Evolutionary conservation across 2,329 filamentous ascomycete genomes (phyloP).

Genomic region (Neonectria ditissima): DNA sequence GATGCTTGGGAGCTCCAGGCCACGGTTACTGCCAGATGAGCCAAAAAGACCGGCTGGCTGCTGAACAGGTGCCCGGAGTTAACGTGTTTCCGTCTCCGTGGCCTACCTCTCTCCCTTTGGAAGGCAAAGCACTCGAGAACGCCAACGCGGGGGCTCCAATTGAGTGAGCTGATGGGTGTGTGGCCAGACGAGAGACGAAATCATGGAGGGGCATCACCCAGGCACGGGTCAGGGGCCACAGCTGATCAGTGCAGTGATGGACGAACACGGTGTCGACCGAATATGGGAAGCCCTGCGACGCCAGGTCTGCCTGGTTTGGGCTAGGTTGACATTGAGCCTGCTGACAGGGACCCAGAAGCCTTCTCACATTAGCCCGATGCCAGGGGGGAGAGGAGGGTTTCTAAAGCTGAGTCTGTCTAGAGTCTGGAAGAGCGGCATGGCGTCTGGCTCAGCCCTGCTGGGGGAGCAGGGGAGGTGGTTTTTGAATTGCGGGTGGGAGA

Average conservation of each 20-base stretch:
- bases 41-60: neutral
- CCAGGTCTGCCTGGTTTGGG: conserved; percentile 17
- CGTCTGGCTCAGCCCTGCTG: conserved; percentile 38
- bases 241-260: neutral
- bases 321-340: conserved; percentile 14
- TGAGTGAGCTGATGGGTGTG: conserved; percentile 7
- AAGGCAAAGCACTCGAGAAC: neutral
- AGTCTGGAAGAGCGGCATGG: conserved; percentile 29
- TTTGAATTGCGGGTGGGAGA: conserved; percentile 2
- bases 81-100: neutral
- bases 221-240: conserved; percentile 6
- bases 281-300: conserved; percentile 29
- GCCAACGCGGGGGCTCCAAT: conserved; percentile 10
- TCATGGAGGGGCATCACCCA: conserved; percentile 8
- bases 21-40: neutral
- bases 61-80: too few relatives aligned
- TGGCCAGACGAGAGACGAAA: conserved; percentile 22
- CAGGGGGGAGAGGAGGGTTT: neutral
- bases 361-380: conserved; percentile 8
- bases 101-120: neutral
- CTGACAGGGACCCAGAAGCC: neutral
- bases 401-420: conserved; percentile 4
- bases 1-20: neutral
- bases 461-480: conserved; percentile 6
- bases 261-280: conserved; percentile 21